Conservation (phyloP, 805 yeast species). For the Wickerhamomyces kurtzmanii region DNA sequence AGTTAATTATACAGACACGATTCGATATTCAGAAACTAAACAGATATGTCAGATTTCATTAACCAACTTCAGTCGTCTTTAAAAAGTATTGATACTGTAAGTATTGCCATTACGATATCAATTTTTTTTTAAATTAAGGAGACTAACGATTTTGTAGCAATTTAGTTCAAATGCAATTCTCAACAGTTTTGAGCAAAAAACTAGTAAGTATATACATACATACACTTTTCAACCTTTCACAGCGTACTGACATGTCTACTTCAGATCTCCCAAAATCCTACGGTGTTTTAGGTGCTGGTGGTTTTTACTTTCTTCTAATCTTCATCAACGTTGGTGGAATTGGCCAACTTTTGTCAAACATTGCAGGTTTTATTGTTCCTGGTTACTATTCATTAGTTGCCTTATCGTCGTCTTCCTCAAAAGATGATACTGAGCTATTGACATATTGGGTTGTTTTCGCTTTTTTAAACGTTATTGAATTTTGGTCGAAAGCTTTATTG, state of each 20-base stretch:
- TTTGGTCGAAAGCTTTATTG: constrained; percentile 88
- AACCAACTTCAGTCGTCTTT: too few relatives aligned
- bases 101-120: too few relatives aligned
- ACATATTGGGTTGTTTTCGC: constrained; percentile 99
- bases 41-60: too few relatives aligned
- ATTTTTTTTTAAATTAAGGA: too few relatives aligned
- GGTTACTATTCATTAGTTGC: constrained; percentile 85
- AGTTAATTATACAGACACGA: too few relatives aligned
- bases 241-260: constrained; percentile 19
- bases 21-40: too few relatives aligned
- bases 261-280: constrained; percentile 75
- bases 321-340: constrained; percentile 90
- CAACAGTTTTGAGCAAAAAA: constrained; percentile 14
- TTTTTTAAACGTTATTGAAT: constrained; percentile 81
- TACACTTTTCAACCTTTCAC: constrained; percentile 1
- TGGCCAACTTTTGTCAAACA: constrained; percentile 88
- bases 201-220: constrained; percentile 5
- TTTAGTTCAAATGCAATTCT: constrained; percentile 12
- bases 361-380: constrained; percentile 87
- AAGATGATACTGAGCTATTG: constrained; percentile 80
- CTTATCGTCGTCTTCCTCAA: constrained; percentile 53
- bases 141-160: too few relatives aligned
- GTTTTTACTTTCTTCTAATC: constrained; percentile 62
- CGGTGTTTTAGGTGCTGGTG: constrained; percentile 58
- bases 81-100: too few relatives aligned